A percentile compares a stretch with the other conserved stretches of the same genome.
These are phyloP conservation scores for Paramecium sonneborni DNA, from an alignment of 73 alveolate genomes.

Conservation along the genomic window DNA sequence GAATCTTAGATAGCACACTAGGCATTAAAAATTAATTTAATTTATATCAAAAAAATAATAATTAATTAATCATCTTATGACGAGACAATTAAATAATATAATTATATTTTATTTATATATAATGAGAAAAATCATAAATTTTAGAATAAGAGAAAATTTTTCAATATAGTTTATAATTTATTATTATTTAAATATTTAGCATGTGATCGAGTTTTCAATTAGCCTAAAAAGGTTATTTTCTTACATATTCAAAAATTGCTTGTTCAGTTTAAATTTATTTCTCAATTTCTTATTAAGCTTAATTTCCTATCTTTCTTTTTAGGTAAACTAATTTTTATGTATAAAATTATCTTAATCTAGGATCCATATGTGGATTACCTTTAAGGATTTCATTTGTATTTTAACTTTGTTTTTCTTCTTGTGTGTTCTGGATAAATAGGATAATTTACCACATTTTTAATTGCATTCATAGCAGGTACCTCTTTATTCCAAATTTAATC, in stretches of 20 bases:
- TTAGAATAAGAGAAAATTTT: constrained; percentile 58
- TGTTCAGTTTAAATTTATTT: not conserved
- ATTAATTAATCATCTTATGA: not conserved
- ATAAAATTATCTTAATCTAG: not conserved
- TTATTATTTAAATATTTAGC: not conserved
- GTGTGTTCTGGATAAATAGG: not conserved
- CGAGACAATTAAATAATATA: not conserved
- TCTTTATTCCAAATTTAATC: constrained; percentile 32
- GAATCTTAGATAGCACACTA: not conserved
- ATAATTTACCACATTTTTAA: not conserved
- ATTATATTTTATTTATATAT: too few species aligned
- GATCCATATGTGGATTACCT: not conserved
- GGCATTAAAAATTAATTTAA: constrained; percentile 1
- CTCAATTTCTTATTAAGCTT: not conserved
- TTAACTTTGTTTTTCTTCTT: not conserved
- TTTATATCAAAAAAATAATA: not conserved
- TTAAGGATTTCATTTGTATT: not conserved
- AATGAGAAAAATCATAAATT: too few species aligned
- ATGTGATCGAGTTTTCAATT: not conserved
- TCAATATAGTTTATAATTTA: too few species aligned
- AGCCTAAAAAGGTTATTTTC: not conserved
- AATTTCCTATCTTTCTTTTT: not conserved
- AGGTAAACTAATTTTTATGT: not conserved
- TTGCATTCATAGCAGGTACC: not conserved
- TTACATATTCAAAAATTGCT: not conserved